A percentile compares a stretch with the other conserved stretches of the same genome.
Conservation (phyloP, 768 basidiomycete species). For the Thelephora aurantiotincta region DNA sequence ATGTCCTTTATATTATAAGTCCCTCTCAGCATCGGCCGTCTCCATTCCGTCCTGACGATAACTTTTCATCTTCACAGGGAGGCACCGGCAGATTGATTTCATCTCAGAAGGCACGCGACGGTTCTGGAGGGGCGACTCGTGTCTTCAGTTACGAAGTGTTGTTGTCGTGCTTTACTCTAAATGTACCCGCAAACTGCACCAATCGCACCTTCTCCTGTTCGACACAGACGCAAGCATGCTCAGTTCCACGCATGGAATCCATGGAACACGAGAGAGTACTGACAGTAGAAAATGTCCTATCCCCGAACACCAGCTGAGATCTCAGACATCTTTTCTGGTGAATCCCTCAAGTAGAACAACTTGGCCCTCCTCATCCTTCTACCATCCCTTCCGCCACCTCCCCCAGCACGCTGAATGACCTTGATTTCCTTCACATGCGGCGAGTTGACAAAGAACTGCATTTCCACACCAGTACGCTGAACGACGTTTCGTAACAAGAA, state of each 20-base stretch:
- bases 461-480: constrained; percentile 84
- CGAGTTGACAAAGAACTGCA: constrained; percentile 78
- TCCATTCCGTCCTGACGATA: constrained; percentile 14
- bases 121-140: too few species aligned
- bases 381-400: constrained; percentile 24
- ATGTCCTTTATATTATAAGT: constrained; percentile 94
- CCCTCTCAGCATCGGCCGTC: constrained; percentile 6
- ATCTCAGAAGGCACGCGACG: too few species aligned
- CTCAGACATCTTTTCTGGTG: constrained; percentile 75
- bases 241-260: background rate
- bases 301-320: constrained; percentile 37
- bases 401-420: constrained; percentile 46
- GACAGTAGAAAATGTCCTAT: constrained; percentile 2
- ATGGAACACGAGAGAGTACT: background rate
- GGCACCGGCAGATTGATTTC: constrained; percentile 38
- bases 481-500: constrained; percentile 84
- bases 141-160: too few species aligned
- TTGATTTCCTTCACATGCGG: constrained; percentile 83
- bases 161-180: too few species aligned
- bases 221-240: background rate
- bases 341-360: constrained; percentile 69
- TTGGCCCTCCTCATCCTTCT: constrained; percentile 65
- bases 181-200: too few species aligned
- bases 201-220: background rate
- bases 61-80: constrained; percentile 44